Base-by-base conservation (phyloP, 2,329 filamentous ascomycete species). In the Niveomyces coronatus region DNA sequence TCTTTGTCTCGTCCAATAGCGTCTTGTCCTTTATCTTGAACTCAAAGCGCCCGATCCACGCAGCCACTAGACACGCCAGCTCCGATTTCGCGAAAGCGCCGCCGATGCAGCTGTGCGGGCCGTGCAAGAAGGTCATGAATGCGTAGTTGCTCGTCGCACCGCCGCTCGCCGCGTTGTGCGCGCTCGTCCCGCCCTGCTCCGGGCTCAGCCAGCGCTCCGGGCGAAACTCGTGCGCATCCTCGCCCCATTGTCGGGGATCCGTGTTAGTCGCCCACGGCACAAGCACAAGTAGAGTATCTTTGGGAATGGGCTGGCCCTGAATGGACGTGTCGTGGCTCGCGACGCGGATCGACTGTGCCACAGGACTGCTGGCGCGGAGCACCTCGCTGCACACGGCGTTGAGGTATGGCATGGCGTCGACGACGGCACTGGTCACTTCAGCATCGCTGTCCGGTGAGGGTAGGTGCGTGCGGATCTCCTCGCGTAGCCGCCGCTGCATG, bases 361-460 rank as follows among this genome's bases (percentile, higher is more conserved):
- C 60, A 2, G 64, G 63, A 4, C 61, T 50, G 42, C 58, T 60
- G 15, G 62, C 51, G 0, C 67, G 57, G 9, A 70, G 45, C 1
- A 62, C 54, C 45, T 70, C 67, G 42, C 53, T 64, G 47, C 56
- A 58, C 16, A 94, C 76, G 22, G 85, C 85, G 52, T 84, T 77
- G 31, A 91, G 74, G 56, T 89, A 94, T 3, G 82, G 79, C 53
- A 93, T 72, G 39, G 67, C 67, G 59, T 91, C 84, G 47, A 89
- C 71, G 44, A 80, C 70, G 5, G 51, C 39, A 41, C 56, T 58
- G 24, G 52, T 62, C n/a, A 54, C 53, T n/a, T 55, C 49, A 23
- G 50, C 46, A n/a, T 41, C 48, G 37, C 49, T 51, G 20, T 52
- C 52, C 17, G 58, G 45, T 0, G 64, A 58, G 2, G 58, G 56